A percentile compares a stretch with the other conserved stretches of the same genome.
Conservation (phyloP, 2,329 filamentous ascomycete genomes). For the Calonectria pauciramosa region DNA sequence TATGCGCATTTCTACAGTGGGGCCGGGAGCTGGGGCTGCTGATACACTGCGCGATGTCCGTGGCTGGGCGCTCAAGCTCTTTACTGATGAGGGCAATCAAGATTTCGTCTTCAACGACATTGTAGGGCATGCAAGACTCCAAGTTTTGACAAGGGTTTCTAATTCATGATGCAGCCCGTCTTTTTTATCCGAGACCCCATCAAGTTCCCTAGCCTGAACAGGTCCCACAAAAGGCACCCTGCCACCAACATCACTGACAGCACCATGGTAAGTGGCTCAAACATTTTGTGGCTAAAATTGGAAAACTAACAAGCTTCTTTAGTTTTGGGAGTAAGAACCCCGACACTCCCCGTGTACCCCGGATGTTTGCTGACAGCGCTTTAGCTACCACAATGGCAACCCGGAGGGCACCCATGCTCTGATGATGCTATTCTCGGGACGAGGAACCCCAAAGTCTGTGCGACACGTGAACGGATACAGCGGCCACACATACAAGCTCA, state of each 20-base stretch:
- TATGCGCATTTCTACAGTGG: slow-evolving; percentile 78
- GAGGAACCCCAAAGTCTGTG: slow-evolving; percentile 62
- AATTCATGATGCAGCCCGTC: slow-evolving; percentile 60
- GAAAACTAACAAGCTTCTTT: neutral
- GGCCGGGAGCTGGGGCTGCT: slow-evolving; percentile 75
- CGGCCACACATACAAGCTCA: slow-evolving; percentile 64
- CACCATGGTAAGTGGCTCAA: slow-evolving; percentile 58
- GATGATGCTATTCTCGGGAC: slow-evolving; percentile 65
- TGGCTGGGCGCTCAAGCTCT: slow-evolving; percentile 71
- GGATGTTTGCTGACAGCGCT: neutral
- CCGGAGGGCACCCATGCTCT: slow-evolving; percentile 63
- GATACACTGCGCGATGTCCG: slow-evolving; percentile 79
- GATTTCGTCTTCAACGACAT: slow-evolving; percentile 85
- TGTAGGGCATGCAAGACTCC: neutral
- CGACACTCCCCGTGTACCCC: too few species aligned
- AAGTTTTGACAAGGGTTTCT: neutral
- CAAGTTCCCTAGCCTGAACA: slow-evolving; percentile 83
- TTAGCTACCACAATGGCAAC: slow-evolving; percentile 63
- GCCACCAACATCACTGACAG: slow-evolving; percentile 79
- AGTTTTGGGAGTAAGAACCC: slow-evolving; percentile 41
- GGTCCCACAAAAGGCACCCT: slow-evolving; percentile 84
- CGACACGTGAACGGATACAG: slow-evolving; percentile 61
- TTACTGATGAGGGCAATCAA: slow-evolving; percentile 79
- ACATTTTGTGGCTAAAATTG: neutral
- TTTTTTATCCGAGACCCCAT: slow-evolving; percentile 84